Evolutionary conservation across 306 rosid species (phyloP).

Genomic region (Gastrolobium bilobum): DNA sequence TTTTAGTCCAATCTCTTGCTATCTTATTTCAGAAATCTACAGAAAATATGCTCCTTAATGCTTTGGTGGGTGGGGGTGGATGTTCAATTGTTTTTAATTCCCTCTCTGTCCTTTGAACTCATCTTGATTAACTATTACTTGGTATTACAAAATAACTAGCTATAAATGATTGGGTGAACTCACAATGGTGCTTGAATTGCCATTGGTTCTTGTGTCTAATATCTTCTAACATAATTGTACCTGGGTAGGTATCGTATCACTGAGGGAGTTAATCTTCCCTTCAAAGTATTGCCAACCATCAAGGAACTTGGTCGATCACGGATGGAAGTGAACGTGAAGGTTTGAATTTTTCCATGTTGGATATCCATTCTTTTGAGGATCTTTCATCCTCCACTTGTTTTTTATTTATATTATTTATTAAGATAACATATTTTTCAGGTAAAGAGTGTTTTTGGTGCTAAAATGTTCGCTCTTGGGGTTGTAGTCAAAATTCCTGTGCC

Average conservation of each 20-base stretch:
- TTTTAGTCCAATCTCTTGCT: conserved; percentile 11
- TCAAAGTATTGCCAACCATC: conserved; percentile 87
- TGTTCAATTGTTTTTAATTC: conserved; percentile 17
- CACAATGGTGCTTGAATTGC: not conserved
- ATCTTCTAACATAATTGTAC: conserved; percentile 23
- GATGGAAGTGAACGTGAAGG: conserved; percentile 96
- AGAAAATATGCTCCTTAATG: conserved; percentile 17
- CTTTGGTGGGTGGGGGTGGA: not conserved
- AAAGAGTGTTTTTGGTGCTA: conserved; percentile 86
- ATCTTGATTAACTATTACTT: not conserved
- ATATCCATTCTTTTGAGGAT: conserved; percentile 17
- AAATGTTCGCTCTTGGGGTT: conserved; percentile 95
- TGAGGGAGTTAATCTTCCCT: conserved; percentile 95
- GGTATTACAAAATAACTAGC: conserved; percentile 4
- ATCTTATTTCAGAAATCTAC: conserved; percentile 28
- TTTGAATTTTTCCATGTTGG: conserved; percentile 43
- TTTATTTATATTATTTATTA: not conserved
- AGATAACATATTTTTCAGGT: conserved; percentile 63
- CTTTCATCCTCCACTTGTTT: conserved; percentile 17
- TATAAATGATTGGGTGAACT: not conserved
- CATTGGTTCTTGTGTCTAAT: not conserved
- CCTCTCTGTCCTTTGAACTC: not conserved
- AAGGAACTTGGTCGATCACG: conserved; percentile 92
- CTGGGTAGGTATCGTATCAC: conserved; percentile 83
- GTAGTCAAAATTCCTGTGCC: conserved; percentile 94